Percentiles rank a stretch among this genome's conserved stretches.
Conservation (phyloP, 2,329 filamentous ascomycete species). For the Neonectria punicea region DNA sequence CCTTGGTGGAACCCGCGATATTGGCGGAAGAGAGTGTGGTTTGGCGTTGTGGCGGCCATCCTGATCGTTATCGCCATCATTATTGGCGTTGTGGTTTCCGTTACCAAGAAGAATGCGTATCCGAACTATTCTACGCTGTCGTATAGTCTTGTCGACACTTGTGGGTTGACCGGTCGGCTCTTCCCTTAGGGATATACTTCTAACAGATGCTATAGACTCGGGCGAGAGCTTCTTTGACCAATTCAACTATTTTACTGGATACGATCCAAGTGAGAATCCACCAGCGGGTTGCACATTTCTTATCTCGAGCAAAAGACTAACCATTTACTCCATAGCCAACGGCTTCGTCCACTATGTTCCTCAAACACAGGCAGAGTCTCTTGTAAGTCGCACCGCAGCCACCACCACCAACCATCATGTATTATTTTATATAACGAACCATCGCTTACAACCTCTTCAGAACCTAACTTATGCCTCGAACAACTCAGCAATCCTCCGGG, state of each 20-base stretch:
- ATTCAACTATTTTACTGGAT: conserved; percentile 63
- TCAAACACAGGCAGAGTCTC: conserved; percentile 50
- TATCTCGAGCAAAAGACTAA: conserved; percentile 17
- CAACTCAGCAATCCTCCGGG: conserved; percentile 64
- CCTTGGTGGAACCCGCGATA: conserved; percentile 59
- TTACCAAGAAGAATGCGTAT: conserved; percentile 54
- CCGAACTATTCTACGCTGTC: conserved; percentile 59
- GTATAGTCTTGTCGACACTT: conserved; percentile 61
- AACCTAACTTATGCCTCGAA: conserved; percentile 72
- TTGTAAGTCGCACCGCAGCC: conserved; percentile 48
- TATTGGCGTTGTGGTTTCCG: conserved; percentile 57
- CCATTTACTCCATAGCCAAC: conserved; percentile 43
- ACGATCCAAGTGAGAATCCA: conserved; percentile 55
- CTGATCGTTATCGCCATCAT: conserved; percentile 60
- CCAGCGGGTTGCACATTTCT: neutral
- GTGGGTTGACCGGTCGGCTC: conserved; percentile 47
- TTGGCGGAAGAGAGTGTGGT: conserved; percentile 65
- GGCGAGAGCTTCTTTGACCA: conserved; percentile 64
- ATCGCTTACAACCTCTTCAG: conserved; percentile 41
- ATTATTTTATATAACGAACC: neutral
- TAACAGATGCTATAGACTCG: conserved; percentile 51
- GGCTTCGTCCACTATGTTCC: conserved; percentile 67
- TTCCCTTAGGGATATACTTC: neutral
- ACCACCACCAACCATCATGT: neutral
- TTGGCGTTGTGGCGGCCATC: conserved; percentile 51